Base-by-base conservation (phyloP, 352 stramenopile species). In the Globisporangium splendens region DNA sequence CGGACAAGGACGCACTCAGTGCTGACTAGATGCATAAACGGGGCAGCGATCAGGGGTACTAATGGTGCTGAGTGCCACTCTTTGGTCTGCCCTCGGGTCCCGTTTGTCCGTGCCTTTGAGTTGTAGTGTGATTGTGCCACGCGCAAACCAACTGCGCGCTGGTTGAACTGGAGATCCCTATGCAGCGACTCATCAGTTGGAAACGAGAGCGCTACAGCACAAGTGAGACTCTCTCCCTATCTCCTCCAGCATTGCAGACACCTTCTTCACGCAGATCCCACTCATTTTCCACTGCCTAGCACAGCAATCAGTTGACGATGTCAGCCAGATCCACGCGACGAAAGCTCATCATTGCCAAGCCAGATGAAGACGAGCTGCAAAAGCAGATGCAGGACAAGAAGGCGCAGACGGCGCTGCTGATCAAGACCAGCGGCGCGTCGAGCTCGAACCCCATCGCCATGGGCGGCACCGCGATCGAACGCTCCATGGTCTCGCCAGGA, bases 391-490 rank as follows among this genome's bases (percentile, higher is more conserved):
- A 56, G 31, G 14, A 66, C n/a, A 39, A 66, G 39, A 52, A 66
- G n/a, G 46, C 35, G 42, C 41, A 47, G 20, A 66, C 76, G 10
- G 68, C 77, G 49, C 69, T 86, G 33, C 62, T 83, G 31, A 65
- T 86, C 49, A 73, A 73, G 35, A 62, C 72, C 1, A 65, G 43
- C 50, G 62, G 68, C 33, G 59, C 65, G 13, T 62, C 67, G 21
- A 75, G 81, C 48, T 70, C 57, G 10, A 54, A 68, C 41, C 66
- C 76, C 3, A 65, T 85, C 24, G 69, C 69, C 10, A 88, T 88
- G 76, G 78, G 73, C 24, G 76, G 76, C 56, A 87, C 73, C 6
- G 71, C 75, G 46, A 78, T 88, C 46, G 78, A 88, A 50, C 75
- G 75, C 20, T 86, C 78, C 14, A 86, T 88, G 78, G 63, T 88